These are phyloP conservation scores for Allium cepa DNA, from an alignment of 106 monocot species.

Conservation along the genomic window DNA sequence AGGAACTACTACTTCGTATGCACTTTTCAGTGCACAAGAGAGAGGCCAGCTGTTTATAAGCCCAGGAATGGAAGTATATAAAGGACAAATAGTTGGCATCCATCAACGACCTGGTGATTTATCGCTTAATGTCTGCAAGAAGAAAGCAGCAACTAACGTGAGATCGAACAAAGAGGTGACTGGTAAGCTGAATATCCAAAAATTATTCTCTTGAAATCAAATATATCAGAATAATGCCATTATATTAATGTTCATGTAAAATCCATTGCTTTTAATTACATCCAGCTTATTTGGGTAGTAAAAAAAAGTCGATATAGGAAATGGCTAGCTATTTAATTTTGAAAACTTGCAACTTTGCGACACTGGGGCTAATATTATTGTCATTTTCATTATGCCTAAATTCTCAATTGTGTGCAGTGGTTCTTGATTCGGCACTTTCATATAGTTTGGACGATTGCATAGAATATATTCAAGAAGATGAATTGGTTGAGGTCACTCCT, in stretches of 20 bases:
- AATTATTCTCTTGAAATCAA: too few species aligned
- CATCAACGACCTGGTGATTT: slow-evolving; percentile 97
- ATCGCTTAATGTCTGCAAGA: slow-evolving; percentile 95
- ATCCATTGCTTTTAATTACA: not conserved
- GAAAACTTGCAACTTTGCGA: too few species aligned
- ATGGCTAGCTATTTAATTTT: too few species aligned
- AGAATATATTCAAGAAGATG: slow-evolving; percentile 98
- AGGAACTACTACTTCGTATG: slow-evolving; percentile 90
- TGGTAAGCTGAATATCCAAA: slow-evolving; percentile 25
- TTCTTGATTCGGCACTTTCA: slow-evolving; percentile 69
- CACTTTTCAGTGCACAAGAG: slow-evolving; percentile 87
- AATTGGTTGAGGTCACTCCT: slow-evolving; percentile 90
- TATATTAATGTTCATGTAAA: not conserved
- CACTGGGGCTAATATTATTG: too few species aligned
- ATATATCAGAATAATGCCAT: too few species aligned
- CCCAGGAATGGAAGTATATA: slow-evolving; percentile 83
- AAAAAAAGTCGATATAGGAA: not conserved
- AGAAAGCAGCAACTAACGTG: slow-evolving; percentile 95
- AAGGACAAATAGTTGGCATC: slow-evolving; percentile 93
- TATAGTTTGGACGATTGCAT: slow-evolving; percentile 98
- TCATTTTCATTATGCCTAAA: too few species aligned
- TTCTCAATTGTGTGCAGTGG: slow-evolving; percentile 50
- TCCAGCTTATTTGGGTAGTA: not conserved
- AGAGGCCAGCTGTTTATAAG: slow-evolving; percentile 83
- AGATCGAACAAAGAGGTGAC: slow-evolving; percentile 94